phyloP scores from a whole-genome alignment of 441 rosid genomes.

The Populus hybrid region DNA sequence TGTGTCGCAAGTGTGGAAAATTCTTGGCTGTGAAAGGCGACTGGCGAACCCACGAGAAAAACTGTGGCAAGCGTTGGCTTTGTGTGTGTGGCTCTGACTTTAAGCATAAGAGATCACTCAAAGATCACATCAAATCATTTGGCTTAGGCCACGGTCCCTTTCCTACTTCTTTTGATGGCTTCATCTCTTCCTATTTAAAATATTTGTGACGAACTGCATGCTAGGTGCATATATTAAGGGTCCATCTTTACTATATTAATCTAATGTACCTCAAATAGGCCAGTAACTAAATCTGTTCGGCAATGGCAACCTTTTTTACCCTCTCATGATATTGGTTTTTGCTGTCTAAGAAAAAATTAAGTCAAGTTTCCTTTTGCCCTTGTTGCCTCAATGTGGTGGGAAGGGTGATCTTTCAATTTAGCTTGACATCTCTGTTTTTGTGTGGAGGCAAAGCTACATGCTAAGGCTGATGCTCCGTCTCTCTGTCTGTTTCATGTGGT shows the following conservation, averaged over 20 bases:
- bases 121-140: constrained; percentile 73
- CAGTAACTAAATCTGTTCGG: no score
- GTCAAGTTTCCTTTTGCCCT: no score
- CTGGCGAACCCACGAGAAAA: constrained; percentile 91
- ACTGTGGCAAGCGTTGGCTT: constrained; percentile 88
- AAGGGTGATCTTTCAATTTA: no score
- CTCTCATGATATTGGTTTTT: no score
- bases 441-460: no score
- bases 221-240: not conserved
- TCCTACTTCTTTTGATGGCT: constrained; percentile 32
- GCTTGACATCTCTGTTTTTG: no score
- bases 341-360: no score
- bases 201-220: not conserved
- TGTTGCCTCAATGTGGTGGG: no score
- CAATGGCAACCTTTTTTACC: not conserved
- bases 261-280: not conserved
- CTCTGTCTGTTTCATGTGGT: no score
- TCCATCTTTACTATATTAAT: not conserved
- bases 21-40: constrained; percentile 77
- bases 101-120: constrained; percentile 90
- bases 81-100: constrained; percentile 82
- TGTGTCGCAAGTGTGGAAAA: constrained; percentile 77
- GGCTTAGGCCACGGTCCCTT: constrained; percentile 68
- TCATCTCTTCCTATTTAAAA: constrained; percentile 12
- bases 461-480: no score